Evolutionary conservation across 352 stramenopile species (phyloP), one percentile per base, ranked within the genome.

Genomic region (Poterioochromonas sp.): DNA sequence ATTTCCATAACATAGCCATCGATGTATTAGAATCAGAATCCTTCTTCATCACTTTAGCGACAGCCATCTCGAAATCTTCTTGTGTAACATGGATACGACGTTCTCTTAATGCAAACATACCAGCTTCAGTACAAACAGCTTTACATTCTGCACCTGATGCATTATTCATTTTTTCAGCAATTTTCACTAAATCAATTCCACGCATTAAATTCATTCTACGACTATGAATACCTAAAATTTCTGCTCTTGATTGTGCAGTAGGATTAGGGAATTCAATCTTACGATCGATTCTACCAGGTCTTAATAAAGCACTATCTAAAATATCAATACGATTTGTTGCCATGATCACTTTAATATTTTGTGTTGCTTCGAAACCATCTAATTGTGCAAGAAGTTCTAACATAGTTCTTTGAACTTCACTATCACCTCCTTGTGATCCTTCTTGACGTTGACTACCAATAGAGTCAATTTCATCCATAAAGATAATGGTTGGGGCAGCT

Each of bases 31-130:
- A 80, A 81, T 99, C 96, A 74, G 89, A 92, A 82, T 99, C 95
- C 88, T 99, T 99, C 94, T 99, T 99, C 95, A 99, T 99, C 64
- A 71, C 71, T 87, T 99, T 99, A 87, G 98, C 98, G 76, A 99
- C 95, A 73, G 93, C 96, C 79, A 99, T 95, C 77, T 99, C 88
- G 86, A 99, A 98, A 85, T 99, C 96, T 83, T 98, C 98, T 83
- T 99, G 95, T 79, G 89, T 97, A 73, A 99, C 94, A 54, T 85
- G 95, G 89, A 99, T 99, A 85, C 96, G 92, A 65, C 96, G 89
- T 40, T 93, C 95, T 54, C 96, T 91, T 84, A 99, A 99, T 15
- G 96, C 93, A 86, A 96, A 99, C 92, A 96, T 95, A 32, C 82
- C 82, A 41, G 76, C 95, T 84, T 99, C 95, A 12, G 95, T 99